A percentile compares a stretch with the other conserved stretches of the same genome.
Evolutionary conservation across 1,284 basidiomycete genomes (phyloP).

Genomic region (Fomitopsis palustris): DNA sequence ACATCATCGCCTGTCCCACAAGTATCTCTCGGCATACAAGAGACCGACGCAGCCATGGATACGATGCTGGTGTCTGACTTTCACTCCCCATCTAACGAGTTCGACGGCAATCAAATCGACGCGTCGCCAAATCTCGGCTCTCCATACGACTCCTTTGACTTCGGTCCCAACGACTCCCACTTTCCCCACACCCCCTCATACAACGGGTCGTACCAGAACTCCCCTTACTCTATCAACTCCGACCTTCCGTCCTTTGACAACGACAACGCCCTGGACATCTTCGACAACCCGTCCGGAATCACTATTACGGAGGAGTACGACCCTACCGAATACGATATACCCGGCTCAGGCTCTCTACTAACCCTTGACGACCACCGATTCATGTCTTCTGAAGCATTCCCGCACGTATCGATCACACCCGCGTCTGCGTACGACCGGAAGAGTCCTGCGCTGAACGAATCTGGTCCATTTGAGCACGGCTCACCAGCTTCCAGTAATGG

Average conservation of each 20-base stretch:
- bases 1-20: neutral
- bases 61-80: conserved; percentile 11
- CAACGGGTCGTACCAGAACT: conserved; percentile 57
- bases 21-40: conserved; percentile 4
- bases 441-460: neutral
- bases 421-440: conserved; percentile 30
- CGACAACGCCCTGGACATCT: conserved; percentile 39
- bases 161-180: conserved; percentile 24
- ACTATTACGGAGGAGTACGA: conserved; percentile 51
- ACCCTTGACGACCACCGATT: conserved; percentile 58
- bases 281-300: conserved; percentile 34
- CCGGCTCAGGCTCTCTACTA: conserved; percentile 45
- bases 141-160: conserved; percentile 36
- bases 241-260: conserved; percentile 54
- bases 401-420: conserved; percentile 39
- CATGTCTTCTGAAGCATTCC: conserved; percentile 37
- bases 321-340: conserved; percentile 63
- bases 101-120: conserved; percentile 21
- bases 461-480: conserved; percentile 40
- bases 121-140: conserved; percentile 20
- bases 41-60: conserved; percentile 7
- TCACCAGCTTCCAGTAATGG: conserved; percentile 61
- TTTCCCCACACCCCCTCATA: conserved; percentile 50
- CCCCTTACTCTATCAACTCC: conserved; percentile 62
- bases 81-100: conserved; percentile 22